A percentile compares a stretch with the other conserved stretches of the same genome.
Conservation (phyloP, 2,329 filamentous ascomycete genomes). For the Cytospora piceae region DNA sequence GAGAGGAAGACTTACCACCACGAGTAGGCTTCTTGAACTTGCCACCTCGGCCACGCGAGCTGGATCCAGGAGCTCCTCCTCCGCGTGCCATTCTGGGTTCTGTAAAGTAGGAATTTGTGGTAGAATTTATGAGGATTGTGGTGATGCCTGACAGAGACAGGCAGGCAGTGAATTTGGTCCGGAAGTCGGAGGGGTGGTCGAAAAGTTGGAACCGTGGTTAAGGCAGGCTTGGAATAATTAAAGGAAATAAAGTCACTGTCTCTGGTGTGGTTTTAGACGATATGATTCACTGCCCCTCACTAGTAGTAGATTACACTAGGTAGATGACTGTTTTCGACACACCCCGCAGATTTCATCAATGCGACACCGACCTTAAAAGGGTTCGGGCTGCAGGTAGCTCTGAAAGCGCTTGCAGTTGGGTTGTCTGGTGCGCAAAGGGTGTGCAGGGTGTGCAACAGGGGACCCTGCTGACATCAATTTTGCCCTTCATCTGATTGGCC, state of each 20-base stretch:
- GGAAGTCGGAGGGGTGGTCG: neutral
- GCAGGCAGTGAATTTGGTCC: neutral
- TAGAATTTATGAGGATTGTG: slow-evolving; percentile 3
- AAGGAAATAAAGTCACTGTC: slow-evolving; percentile 20
- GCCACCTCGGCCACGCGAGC: slow-evolving; percentile 78
- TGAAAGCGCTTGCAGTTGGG: neutral
- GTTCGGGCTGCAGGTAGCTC: neutral
- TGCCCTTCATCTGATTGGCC: neutral
- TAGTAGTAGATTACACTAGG: neutral
- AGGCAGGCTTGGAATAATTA: slow-evolving; percentile 2
- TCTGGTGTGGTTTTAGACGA: neutral
- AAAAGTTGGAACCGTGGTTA: neutral
- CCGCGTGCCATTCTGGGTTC: slow-evolving; percentile 46
- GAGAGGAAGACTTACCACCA: slow-evolving; percentile 67
- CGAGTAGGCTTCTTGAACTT: slow-evolving; percentile 94
- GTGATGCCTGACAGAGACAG: neutral
- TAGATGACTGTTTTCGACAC: slow-evolving; percentile 10
- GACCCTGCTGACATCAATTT: neutral
- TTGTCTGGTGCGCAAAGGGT: neutral
- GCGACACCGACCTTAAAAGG: neutral
- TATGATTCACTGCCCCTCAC: neutral
- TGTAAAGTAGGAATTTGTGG: slow-evolving; percentile 22
- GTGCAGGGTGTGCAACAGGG: slow-evolving; percentile 3
- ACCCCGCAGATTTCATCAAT: neutral
- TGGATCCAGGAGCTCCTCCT: slow-evolving; percentile 47